phyloP scores from a whole-genome alignment of 2,329 filamentous ascomycete genomes.

The Claviceps maximensis region DNA sequence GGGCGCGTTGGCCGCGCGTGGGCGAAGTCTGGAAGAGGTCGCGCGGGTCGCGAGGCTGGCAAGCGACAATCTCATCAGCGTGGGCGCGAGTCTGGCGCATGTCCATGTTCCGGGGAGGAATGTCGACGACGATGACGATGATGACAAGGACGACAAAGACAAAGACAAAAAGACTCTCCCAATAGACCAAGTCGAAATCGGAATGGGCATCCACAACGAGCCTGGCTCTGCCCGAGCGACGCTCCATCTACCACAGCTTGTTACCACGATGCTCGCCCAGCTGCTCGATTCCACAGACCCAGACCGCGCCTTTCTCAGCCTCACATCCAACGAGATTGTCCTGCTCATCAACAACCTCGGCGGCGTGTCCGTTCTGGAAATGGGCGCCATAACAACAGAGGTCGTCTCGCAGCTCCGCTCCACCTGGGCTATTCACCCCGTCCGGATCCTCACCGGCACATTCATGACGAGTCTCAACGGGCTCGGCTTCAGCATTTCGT shows the following conservation, averaged over 20 bases:
- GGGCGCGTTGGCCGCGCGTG: constrained; percentile 66
- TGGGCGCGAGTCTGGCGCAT: constrained; percentile 75
- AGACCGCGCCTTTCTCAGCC: constrained; percentile 56
- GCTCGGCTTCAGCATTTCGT: constrained; percentile 58
- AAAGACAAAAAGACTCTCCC: constrained; percentile 25
- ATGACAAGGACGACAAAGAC: constrained; percentile 4
- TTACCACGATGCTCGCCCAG: constrained; percentile 54
- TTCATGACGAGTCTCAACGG: constrained; percentile 73
- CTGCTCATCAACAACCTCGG: constrained; percentile 66
- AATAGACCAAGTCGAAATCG: constrained; percentile 46
- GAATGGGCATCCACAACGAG: constrained; percentile 72
- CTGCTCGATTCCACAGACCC: constrained; percentile 52
- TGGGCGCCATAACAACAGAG: constrained; percentile 59
- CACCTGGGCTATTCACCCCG: constrained; percentile 46
- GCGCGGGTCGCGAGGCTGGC: constrained; percentile 56
- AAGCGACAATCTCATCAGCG: constrained; percentile 66
- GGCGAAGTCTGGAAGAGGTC: constrained; percentile 55
- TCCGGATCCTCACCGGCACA: constrained; percentile 53
- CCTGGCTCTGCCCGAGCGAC: constrained; percentile 40
- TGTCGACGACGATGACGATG: constrained; percentile 39
- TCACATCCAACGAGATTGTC: constrained; percentile 51
- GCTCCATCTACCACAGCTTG: constrained; percentile 39
- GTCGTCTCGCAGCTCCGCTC: constrained; percentile 48
- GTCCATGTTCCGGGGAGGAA: constrained; percentile 83
- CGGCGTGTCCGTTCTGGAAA: constrained; percentile 57